These are phyloP conservation scores for Monosporascus cannonballus DNA, from an alignment of 2,329 filamentous ascomycete genomes.

Conservation along the genomic window DNA sequence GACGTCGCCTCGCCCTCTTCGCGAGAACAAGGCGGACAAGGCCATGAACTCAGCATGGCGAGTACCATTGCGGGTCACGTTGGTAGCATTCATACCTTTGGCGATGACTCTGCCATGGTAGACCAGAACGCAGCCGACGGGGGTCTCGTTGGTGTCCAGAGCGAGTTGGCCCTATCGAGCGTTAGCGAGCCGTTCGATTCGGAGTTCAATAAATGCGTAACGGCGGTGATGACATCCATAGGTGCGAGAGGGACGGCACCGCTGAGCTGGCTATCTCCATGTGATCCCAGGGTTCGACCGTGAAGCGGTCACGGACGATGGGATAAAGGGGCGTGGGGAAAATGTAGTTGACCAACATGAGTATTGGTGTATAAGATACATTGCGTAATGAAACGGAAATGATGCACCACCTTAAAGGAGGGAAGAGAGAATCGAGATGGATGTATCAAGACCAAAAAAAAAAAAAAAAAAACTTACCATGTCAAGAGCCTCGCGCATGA, in stretches of 20 bases:
- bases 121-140: constrained; percentile 93
- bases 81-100: constrained; percentile 94
- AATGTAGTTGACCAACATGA: no score
- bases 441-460: constrained; percentile 3
- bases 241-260: no score
- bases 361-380: no score
- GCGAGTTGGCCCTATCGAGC: constrained; percentile 70
- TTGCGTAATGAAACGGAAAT: not conserved
- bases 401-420: constrained; percentile 1
- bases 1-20: constrained; percentile 24
- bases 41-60: constrained; percentile 95
- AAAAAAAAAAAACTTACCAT: constrained; percentile 55
- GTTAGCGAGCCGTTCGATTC: constrained; percentile 13
- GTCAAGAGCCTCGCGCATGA: constrained; percentile 79
- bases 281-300: no score
- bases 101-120: constrained; percentile 74
- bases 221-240: not conserved
- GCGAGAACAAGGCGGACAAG: constrained; percentile 52
- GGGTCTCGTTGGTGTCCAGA: constrained; percentile 81
- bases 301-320: no score
- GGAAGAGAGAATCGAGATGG: not conserved
- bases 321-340: no score
- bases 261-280: no score
- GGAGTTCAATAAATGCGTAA: not conserved
- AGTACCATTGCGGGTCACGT: constrained; percentile 83